These are phyloP conservation scores for Dissophora globulifera DNA, from an alignment of 192 early-diverging fungal genomes.

Conservation along the genomic window DNA sequence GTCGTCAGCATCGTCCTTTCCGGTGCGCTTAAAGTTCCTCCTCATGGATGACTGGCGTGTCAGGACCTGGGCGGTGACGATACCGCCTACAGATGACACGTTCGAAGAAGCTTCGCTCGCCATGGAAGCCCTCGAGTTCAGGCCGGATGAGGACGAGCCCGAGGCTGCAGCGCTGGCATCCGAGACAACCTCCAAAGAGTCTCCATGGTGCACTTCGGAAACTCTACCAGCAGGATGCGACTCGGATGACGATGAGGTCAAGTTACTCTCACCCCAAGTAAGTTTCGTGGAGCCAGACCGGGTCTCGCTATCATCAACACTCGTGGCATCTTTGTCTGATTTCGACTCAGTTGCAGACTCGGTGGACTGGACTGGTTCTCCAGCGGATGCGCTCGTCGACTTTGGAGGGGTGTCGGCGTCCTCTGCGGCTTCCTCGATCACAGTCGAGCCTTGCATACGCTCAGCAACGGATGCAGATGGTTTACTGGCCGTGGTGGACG, in stretches of 20 bases:
- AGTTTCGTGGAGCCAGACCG: slow-evolving; percentile 11
- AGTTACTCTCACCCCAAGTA: slow-evolving; percentile 1
- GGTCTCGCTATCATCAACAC: not conserved
- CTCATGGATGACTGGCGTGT: slow-evolving; percentile 48
- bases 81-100: slow-evolving; percentile 35
- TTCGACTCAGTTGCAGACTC: not conserved
- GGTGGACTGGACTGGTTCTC: not conserved
- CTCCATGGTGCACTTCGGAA: not conserved
- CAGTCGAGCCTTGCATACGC: slow-evolving; percentile 21
- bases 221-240: slow-evolving; percentile 11
- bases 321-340: not conserved
- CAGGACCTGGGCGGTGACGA: slow-evolving; percentile 39
- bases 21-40: slow-evolving; percentile 25
- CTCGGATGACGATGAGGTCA: not conserved
- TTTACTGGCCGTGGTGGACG: slow-evolving; percentile 14
- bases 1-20: not conserved
- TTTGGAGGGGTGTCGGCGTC: not conserved
- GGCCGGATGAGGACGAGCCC: slow-evolving; percentile 20
- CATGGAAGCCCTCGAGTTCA: slow-evolving; percentile 27
- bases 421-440: slow-evolving; percentile 13
- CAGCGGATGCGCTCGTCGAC: not conserved
- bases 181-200: not conserved
- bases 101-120: slow-evolving; percentile 40
- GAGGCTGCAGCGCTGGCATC: not conserved
- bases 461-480: slow-evolving; percentile 27